These are phyloP conservation scores for Hura crepitans DNA, from an alignment of 441 rosid genomes.

Conservation along the genomic window DNA sequence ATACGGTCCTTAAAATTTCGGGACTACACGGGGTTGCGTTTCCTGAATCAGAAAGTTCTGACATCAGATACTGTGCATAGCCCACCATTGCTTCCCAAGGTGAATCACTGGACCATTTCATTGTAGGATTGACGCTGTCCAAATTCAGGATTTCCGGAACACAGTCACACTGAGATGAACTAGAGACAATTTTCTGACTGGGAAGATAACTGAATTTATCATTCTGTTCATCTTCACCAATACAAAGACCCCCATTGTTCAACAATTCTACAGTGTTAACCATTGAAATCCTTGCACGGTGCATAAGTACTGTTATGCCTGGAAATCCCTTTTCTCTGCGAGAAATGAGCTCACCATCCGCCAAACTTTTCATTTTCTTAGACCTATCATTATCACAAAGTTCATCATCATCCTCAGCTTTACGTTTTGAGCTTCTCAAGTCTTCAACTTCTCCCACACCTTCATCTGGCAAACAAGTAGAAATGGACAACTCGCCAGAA, in stretches of 20 bases:
- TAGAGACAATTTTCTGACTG: constrained; percentile 26
- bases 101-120: constrained; percentile 40
- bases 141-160: constrained; percentile 41
- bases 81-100: constrained; percentile 75
- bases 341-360: constrained; percentile 68
- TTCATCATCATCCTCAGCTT: constrained; percentile 58
- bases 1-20: constrained; percentile 48
- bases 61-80: constrained; percentile 47
- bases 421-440: constrained; percentile 67
- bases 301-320: constrained; percentile 59
- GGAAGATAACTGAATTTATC: constrained; percentile 30
- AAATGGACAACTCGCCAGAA: constrained; percentile 70
- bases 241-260: constrained; percentile 39
- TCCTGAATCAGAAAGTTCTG: constrained; percentile 34
- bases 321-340: constrained; percentile 97
- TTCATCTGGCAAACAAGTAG: constrained; percentile 69
- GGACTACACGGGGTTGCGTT: constrained; percentile 38
- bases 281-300: constrained; percentile 41
- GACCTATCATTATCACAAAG: constrained; percentile 42
- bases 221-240: constrained; percentile 28
- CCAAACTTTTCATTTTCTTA: constrained; percentile 59
- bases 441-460: constrained; percentile 96
- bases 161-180: constrained; percentile 36
- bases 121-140: constrained; percentile 34
- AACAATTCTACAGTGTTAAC: constrained; percentile 49